Conservation (phyloP, 2,329 filamentous ascomycete species). For the Mollisia scopiformis region DNA sequence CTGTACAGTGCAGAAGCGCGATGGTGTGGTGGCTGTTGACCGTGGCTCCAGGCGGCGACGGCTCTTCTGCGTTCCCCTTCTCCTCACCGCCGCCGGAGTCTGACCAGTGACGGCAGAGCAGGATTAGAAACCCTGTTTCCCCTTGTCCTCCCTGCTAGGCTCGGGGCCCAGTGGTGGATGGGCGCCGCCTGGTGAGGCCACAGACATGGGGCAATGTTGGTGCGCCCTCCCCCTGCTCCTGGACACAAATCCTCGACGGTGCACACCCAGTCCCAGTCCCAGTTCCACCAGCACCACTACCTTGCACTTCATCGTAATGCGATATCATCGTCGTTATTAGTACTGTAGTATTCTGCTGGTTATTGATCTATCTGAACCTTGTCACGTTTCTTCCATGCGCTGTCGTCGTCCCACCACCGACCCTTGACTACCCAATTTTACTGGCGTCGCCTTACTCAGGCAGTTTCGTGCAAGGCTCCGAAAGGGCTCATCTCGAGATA, state of each 20-base stretch:
- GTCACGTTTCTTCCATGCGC: constrained; percentile 38
- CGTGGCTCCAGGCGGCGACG: too few relatives aligned
- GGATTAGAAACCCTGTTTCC: too few relatives aligned
- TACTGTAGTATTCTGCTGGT: too few relatives aligned
- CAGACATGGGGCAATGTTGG: constrained; percentile 16
- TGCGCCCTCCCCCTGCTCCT: constrained; percentile 17
- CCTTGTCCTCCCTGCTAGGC: constrained; percentile 6
- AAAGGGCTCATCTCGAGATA: background rate
- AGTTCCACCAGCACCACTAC: too few relatives aligned
- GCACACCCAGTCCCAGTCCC: too few relatives aligned
- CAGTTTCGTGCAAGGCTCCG: background rate
- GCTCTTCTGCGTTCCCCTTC: background rate
- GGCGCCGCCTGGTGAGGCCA: too few relatives aligned
- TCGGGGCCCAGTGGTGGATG: constrained; percentile 16
- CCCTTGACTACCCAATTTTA: background rate
- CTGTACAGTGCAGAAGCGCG: too few relatives aligned
- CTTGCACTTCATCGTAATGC: constrained; percentile 15
- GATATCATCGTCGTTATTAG: too few relatives aligned
- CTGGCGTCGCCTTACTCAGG: constrained; percentile 16
- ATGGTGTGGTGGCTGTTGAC: too few relatives aligned
- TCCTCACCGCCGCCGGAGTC: constrained; percentile 15
- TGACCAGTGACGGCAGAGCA: constrained; percentile 18
- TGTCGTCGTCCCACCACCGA: constrained; percentile 25
- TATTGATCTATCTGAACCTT: constrained; percentile 33
- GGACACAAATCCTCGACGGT: background rate